A percentile compares a stretch with the other conserved stretches of the same genome.
These are phyloP conservation scores for Hygrocybe punicea DNA, from an alignment of 768 basidiomycete species.

Conservation along the genomic window DNA sequence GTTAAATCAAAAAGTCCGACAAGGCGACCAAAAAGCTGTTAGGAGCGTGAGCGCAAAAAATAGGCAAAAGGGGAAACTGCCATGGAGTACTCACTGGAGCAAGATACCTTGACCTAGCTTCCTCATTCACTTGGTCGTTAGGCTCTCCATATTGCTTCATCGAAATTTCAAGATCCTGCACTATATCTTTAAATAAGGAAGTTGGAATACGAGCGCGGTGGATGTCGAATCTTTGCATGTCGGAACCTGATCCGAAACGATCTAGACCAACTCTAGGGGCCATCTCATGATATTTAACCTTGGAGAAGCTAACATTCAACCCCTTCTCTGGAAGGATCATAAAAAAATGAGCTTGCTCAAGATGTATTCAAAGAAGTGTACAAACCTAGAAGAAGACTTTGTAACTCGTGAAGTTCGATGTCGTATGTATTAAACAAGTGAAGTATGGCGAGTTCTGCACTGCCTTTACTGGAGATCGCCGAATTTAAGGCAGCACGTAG, in stretches of 20 bases:
- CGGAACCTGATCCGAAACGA: slow-evolving; percentile 4
- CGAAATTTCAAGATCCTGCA: slow-evolving; percentile 11
- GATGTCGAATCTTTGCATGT: slow-evolving; percentile 19
- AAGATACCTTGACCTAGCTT: slow-evolving; percentile 3
- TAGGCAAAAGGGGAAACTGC: background rate
- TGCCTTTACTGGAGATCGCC: background rate
- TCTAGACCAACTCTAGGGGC: slow-evolving; percentile 19
- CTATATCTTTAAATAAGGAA: slow-evolving; percentile 16
- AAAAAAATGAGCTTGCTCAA: background rate
- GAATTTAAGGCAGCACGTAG: background rate
- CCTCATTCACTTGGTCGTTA: background rate
- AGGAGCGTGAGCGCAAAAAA: background rate
- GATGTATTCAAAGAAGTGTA: background rate
- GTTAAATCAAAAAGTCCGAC: background rate
- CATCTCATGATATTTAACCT: slow-evolving; percentile 6
- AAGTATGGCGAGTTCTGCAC: background rate
- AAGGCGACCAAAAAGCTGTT: slow-evolving; percentile 2
- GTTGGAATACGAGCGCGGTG: slow-evolving; percentile 22
- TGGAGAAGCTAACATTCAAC: background rate
- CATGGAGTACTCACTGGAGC: slow-evolving; percentile 1
- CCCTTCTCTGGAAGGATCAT: background rate
- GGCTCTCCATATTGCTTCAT: slow-evolving; percentile 5
- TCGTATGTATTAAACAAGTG: background rate
- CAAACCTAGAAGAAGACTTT: background rate
- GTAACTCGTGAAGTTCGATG: background rate